Evolutionary conservation across 768 basidiomycete species (phyloP), one percentile per base, ranked within the genome.

Genomic region (Strobilomyces confusus): DNA sequence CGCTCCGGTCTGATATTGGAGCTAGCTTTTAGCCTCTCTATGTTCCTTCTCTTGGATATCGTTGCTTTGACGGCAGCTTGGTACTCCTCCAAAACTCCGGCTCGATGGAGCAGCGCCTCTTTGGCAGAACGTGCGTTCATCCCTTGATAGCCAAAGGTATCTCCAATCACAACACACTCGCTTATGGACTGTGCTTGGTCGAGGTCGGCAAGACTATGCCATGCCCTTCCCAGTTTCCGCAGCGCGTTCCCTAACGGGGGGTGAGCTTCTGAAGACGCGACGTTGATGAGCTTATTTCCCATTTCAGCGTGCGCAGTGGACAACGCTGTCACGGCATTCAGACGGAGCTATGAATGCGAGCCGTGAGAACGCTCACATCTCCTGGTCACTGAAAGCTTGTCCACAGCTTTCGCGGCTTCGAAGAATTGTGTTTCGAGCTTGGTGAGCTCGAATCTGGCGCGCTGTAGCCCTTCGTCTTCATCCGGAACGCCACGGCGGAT

Each of bases 61-160:
- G 92, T 88, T 12, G 84, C 82, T 68, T 98, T 98, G 22, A 92
- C 92, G 2, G 95, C 95, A 9, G 85, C 78, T 57, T 97, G 94
- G 54, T 95, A 92, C 69, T 98, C 97, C 64, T 98, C 95, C 55
- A 98, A 74, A 11, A 97, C 92, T 9, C 83, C 82, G 0, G 92
- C 91, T 11, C 97, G 86, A 76, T 94, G 92, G 49, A 84, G 80
- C 9, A 98, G 72, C 0, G 97, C 95, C 69, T 95, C 93, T 69
- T 97, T 98, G 2, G 97, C 97, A 19, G 95, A 92, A 42, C 89
- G 81, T n/a, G 97, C 93, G 64, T 99, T 98, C 73, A 95, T 78
- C 19, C 94, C 91, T 70, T 98, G 95, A 70, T 99, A 99, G 2
- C 93, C 93, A 48, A 98, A 75, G 0, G 92, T 87, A 70, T 99